Percentiles rank a stretch among this genome's conserved stretches.
Evolutionary conservation across 768 basidiomycete genomes (phyloP).

Genomic region (Pisolithus marmoratus): DNA sequence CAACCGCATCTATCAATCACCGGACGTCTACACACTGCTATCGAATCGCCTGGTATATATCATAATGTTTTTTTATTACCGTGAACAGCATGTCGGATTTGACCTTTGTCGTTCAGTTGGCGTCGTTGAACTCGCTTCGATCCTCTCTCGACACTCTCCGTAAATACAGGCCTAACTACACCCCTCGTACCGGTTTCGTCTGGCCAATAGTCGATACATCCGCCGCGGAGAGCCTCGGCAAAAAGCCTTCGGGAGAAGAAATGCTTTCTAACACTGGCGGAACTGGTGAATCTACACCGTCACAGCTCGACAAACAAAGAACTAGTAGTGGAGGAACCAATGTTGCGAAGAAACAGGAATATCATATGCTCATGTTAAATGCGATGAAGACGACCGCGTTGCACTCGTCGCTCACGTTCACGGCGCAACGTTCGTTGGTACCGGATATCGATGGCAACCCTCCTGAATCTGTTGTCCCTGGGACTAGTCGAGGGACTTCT

Average conservation of each 20-base stretch:
- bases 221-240: slow-evolving; percentile 33
- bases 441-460: slow-evolving; percentile 21
- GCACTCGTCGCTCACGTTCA: slow-evolving; percentile 54
- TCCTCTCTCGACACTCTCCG: slow-evolving; percentile 72
- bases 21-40: slow-evolving; percentile 76
- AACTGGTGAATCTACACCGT: slow-evolving; percentile 14
- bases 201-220: slow-evolving; percentile 75
- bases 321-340: slow-evolving; percentile 15
- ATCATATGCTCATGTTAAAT: slow-evolving; percentile 61
- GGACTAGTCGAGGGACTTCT: slow-evolving; percentile 25
- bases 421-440: slow-evolving; percentile 31
- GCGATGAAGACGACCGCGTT: slow-evolving; percentile 78
- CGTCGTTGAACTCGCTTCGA: slow-evolving; percentile 66
- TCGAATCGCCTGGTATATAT: slow-evolving; percentile 72
- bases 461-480: slow-evolving; percentile 21
- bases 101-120: slow-evolving; percentile 39
- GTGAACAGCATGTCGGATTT: neutral
- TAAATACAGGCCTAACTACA: slow-evolving; percentile 72
- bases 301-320: slow-evolving; percentile 18
- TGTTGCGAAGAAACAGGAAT: slow-evolving; percentile 53
- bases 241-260: slow-evolving; percentile 34
- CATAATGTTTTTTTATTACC: slow-evolving; percentile 14
- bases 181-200: slow-evolving; percentile 75
- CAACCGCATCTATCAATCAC: slow-evolving; percentile 84
- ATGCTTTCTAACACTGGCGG: slow-evolving; percentile 14